Base-by-base conservation (phyloP, 1,139 yeast species). In the Candida neerlandica region DNA sequence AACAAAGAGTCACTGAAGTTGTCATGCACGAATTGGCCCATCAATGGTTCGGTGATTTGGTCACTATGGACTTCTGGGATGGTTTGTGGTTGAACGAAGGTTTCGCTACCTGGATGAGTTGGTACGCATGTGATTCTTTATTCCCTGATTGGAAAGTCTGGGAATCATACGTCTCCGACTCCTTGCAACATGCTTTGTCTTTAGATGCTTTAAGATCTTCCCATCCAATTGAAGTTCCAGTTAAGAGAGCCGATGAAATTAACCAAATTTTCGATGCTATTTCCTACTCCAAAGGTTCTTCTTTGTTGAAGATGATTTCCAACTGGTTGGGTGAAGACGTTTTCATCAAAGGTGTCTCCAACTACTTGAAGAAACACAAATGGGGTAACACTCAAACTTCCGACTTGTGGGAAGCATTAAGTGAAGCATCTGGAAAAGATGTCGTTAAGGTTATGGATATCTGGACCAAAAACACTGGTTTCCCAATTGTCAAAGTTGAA, bases 391-490 rank as follows among this genome's bases (percentile, higher is more conserved):
- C 97, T 35, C 75, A 82, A 59, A 87, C 96, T 27, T 77, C 82
- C 41, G 96, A 90, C 64, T 79, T 90, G 63, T 90, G 97, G 96
- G 78, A 77, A 50, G 86, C 95, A 29, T 75, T 89, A 50, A 71
- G 87, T 45, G 87, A 83, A 48, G 94, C 82, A 39, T 81, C 91
- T 44, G 95, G 96, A 44, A 80, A 86, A 65, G 90, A 89, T 58
- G 90, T 90, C 49, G 81, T 78, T 53, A 69, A 74, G 51, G 86
- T 86, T 50, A 89, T 90, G 96, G 83, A 85, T 59, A 76, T 82
- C 51, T 90, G 97, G 97, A 89, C 96, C 51, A 84, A 85, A 59
- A 82, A 86, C 62, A 82, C 88, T 54, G 97, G 97, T 10, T 90
- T 78, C 75, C 97, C 97, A 19, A 81, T 89, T 14, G 71, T 90